Evolutionary conservation across 805 yeast genomes (phyloP), one percentile per base, ranked within the genome.

Genomic region (Spathaspora arborariae): DNA sequence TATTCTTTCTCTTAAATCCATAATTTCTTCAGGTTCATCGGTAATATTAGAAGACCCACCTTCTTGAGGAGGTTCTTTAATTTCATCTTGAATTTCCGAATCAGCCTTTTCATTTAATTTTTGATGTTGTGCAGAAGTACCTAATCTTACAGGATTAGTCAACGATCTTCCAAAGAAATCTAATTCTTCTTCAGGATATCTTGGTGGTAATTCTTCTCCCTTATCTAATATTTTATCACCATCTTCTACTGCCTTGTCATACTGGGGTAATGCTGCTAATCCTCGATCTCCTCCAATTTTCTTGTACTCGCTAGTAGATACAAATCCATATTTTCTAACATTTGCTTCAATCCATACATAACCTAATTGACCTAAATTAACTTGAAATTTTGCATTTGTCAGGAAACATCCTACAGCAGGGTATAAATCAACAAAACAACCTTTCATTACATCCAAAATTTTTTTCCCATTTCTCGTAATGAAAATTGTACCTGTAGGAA

Each of bases 141-240:
- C 75, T 1, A 57, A 51, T 11, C 48, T 45, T 4, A 59, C 53
- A 21, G 54, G 40, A 15, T 57, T 60, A 20, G 48, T 50, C 7
- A 51, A 36, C 1, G 69, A 52, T 46, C 76, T 55, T 0, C 85
- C 87, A 56, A 84, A 82, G 53, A 83, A 83, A 22, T 80, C 81
- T 41, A 76, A 70, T 51, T 82, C 86, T 4, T 79, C 81, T 16
- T 69, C 76, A 1, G 88, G 87, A 56, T 85, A 85, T 15, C 72
- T 67, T 2, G 92, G 92, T 15, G 91, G 91, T 37, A 85, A 61
- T 39, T 77, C 83, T 51, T 84, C 91, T 3, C 91, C 91, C 58
- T 78, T 81, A 54, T 82, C 91, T 46, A 85, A 65, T 3, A 85
- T 66, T 20, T 76, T 70, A 54, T 85, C 89, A 19, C 60, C 64